Evolutionary conservation across 2,329 filamentous ascomycete species (phyloP).

Genomic region (Lasiodiplodia theobromae): DNA sequence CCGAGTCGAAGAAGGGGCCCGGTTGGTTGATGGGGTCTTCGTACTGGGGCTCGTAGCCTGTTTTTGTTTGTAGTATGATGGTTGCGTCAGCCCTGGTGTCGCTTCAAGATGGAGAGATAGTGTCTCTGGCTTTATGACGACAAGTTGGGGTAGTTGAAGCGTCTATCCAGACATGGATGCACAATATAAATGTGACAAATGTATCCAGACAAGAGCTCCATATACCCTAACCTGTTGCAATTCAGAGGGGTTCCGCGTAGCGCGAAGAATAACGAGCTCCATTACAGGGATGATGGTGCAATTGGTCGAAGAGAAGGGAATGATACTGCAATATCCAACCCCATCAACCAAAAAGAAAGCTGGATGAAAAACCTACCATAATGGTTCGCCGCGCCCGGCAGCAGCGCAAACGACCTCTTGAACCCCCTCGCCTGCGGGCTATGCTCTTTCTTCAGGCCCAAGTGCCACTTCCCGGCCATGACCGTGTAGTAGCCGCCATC

Average conservation of each 20-base stretch:
- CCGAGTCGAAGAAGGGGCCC: constrained; percentile 50
- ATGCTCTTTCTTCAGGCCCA: constrained; percentile 65
- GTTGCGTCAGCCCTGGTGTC: not conserved
- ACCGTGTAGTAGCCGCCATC: constrained; percentile 67
- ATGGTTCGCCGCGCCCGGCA: constrained; percentile 67
- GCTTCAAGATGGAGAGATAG: not conserved
- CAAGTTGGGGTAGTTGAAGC: too few species aligned
- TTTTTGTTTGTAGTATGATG: too few species aligned
- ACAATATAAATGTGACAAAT: too few species aligned
- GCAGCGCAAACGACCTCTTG: constrained; percentile 64
- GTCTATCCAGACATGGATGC: too few species aligned
- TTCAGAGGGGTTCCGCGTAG: too few species aligned
- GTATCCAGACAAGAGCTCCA: too few species aligned
- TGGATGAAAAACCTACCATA: constrained; percentile 46
- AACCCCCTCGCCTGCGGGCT: constrained; percentile 66
- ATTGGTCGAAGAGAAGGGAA: too few species aligned
- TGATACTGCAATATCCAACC: too few species aligned
- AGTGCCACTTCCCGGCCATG: constrained; percentile 65
- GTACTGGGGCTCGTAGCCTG: constrained; percentile 55
- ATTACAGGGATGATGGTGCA: too few species aligned
- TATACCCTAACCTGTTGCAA: too few species aligned
- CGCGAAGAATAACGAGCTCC: too few species aligned
- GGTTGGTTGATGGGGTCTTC: constrained; percentile 39
- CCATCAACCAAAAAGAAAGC: not conserved
- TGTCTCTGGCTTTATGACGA: too few species aligned